A percentile compares a stretch with the other conserved stretches of the same genome.
phyloP scores from a whole-genome alignment of 2,329 filamentous ascomycete species.

The Hymenoscyphus albidus region DNA sequence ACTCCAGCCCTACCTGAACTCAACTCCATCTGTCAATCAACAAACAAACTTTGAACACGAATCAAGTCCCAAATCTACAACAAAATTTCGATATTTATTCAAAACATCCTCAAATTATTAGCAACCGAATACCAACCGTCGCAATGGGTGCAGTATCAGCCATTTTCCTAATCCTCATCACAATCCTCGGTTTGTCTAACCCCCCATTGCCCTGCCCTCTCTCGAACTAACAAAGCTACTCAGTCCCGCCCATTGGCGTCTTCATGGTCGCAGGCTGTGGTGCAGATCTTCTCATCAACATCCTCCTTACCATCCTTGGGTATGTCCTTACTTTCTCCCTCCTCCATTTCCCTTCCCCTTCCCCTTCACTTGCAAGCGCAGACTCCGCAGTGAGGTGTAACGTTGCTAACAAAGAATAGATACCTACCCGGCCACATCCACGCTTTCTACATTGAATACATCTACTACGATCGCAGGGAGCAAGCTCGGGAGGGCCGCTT shows the following conservation, averaged over 20 bases:
- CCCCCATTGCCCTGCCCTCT: neutral
- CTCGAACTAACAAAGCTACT: conserved; percentile 10
- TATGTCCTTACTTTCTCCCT: conserved; percentile 27
- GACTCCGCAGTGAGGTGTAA: no score
- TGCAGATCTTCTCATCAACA: conserved; percentile 42
- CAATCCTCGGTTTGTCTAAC: conserved; percentile 40
- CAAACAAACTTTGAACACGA: neutral
- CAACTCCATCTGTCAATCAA: neutral
- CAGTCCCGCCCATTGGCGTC: conserved; percentile 40
- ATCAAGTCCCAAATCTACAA: neutral
- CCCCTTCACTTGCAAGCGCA: neutral
- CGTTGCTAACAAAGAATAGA: conserved; percentile 13
- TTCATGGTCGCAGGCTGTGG: conserved; percentile 40
- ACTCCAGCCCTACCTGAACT: neutral
- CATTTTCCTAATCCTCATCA: conserved; percentile 43
- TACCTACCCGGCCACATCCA: conserved; percentile 36
- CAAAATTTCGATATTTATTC: neutral
- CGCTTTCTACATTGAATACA: conserved; percentile 54
- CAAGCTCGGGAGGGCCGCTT: conserved; percentile 55
- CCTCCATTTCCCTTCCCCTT: neutral
- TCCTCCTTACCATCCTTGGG: conserved; percentile 39
- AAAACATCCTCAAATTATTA: neutral
- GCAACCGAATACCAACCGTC: conserved; percentile 5
- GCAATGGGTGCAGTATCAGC: conserved; percentile 38
- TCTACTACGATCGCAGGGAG: conserved; percentile 74